Evolutionary conservation across 768 basidiomycete species (phyloP).

Genomic region (Russula sp.): DNA sequence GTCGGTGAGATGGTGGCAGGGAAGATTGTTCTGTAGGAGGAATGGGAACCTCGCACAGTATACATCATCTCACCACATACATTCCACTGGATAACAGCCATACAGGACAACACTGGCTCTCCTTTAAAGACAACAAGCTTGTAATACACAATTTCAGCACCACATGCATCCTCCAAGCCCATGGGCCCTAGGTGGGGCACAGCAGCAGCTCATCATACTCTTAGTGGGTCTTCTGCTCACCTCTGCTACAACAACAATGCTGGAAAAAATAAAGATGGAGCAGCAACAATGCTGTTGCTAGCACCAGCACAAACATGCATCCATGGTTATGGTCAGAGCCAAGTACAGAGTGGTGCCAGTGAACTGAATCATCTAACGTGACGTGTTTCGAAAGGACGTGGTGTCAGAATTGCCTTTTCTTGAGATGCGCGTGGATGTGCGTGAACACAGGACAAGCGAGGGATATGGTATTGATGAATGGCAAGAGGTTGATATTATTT

Average conservation of each 20-base stretch:
- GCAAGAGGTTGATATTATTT: slow-evolving; percentile 10
- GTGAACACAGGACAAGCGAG: not conserved
- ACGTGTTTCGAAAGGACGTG: slow-evolving; percentile 13
- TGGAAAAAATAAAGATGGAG: not conserved
- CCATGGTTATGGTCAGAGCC: no score
- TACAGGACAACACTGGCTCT: slow-evolving; percentile 23
- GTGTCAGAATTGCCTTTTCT: slow-evolving; percentile 11
- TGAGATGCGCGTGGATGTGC: slow-evolving; percentile 13
- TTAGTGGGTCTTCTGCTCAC: no score
- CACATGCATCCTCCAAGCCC: slow-evolving; percentile 1
- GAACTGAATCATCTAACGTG: no score
- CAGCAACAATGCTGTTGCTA: no score
- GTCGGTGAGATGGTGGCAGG: no score
- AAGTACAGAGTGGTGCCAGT: no score
- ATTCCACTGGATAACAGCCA: slow-evolving; percentile 27
- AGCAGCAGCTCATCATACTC: no score
- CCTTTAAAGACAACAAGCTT: slow-evolving; percentile 10
- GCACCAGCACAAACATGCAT: not conserved
- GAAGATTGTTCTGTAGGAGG: slow-evolving; percentile 4
- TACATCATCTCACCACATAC: slow-evolving; percentile 12
- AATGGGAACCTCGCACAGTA: slow-evolving; percentile 15
- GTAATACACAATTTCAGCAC: slow-evolving; percentile 21
- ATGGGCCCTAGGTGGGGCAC: no score
- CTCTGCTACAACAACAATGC: not conserved
- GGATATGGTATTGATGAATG: slow-evolving; percentile 20